Percentiles rank a stretch among this genome's conserved stretches.
These are phyloP conservation scores for Xerocomellus intermedius DNA, from an alignment of 768 basidiomycete species.

Conservation along the genomic window DNA sequence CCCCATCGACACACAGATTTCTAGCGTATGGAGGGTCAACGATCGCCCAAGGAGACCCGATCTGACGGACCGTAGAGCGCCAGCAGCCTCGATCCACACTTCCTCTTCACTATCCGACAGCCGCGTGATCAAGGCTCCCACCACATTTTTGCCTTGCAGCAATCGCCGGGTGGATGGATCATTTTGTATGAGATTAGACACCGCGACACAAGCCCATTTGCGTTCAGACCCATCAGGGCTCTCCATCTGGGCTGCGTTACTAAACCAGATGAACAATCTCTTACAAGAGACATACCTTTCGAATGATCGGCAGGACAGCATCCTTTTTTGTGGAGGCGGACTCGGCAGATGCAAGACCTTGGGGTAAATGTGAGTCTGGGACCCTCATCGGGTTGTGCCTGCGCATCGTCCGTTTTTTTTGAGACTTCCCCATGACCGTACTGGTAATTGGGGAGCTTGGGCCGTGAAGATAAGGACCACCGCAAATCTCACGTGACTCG, in stretches of 20 bases:
- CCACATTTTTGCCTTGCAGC: conserved; percentile 87
- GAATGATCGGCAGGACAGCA: conserved; percentile 82
- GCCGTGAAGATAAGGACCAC: not conserved
- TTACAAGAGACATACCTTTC: conserved; percentile 59
- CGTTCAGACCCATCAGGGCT: conserved; percentile 76
- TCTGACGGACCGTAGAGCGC: conserved; percentile 71
- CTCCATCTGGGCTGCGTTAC: conserved; percentile 53
- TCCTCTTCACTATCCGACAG: conserved; percentile 89
- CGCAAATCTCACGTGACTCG: conserved; percentile 10
- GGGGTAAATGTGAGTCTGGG: conserved; percentile 86
- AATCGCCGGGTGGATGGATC: conserved; percentile 89
- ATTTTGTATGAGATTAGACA: conserved; percentile 94
- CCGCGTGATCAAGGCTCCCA: conserved; percentile 82
- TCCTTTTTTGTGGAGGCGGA: conserved; percentile 73
- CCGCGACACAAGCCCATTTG: conserved; percentile 94
- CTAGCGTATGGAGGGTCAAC: conserved; percentile 40
- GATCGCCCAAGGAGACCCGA: not conserved
- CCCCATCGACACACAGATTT: conserved; percentile 93
- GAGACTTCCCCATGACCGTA: conserved; percentile 81
- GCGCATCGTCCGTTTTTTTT: conserved; percentile 81
- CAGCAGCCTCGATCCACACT: conserved; percentile 86
- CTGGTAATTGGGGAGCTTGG: not conserved
- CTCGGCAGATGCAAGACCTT: conserved; percentile 74
- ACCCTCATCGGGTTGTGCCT: conserved; percentile 94
- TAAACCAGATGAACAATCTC: not conserved